These are phyloP conservation scores for Macrophomina pseudophaseolina DNA, from an alignment of 2,329 filamentous ascomycete species.

Conservation along the genomic window DNA sequence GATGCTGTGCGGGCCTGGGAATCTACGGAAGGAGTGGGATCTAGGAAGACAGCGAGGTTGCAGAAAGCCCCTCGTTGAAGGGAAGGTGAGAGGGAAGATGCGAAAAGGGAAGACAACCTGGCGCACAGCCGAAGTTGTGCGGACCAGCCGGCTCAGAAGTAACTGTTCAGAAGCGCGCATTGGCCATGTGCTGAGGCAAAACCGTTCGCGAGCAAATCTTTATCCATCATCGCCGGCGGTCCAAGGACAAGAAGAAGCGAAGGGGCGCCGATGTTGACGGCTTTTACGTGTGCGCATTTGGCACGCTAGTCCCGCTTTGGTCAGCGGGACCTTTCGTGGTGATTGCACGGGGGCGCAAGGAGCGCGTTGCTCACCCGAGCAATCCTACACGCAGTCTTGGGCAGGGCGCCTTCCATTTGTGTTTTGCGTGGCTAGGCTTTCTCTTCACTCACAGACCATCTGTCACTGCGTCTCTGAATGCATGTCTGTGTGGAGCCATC, in stretches of 20 bases:
- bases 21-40: too few relatives aligned
- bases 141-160: conserved; percentile 7
- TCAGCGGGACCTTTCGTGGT: neutral
- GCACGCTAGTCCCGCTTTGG: neutral
- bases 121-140: neutral
- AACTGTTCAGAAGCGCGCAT: conserved; percentile 14
- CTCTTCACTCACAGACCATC: too few relatives aligned
- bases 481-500: too few relatives aligned
- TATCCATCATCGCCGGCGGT: conserved; percentile 6
- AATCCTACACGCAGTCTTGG: too few relatives aligned
- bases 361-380: too few relatives aligned
- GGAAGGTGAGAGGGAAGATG: neutral
- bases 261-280: neutral
- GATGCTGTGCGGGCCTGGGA: too few relatives aligned
- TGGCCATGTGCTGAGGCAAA: neutral
- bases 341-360: too few relatives aligned
- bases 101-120: neutral
- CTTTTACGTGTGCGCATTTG: neutral
- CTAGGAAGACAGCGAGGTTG: too few relatives aligned
- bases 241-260: neutral
- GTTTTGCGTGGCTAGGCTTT: too few relatives aligned
- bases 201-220: neutral
- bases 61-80: too few relatives aligned
- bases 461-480: too few relatives aligned
- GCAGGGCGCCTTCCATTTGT: too few relatives aligned